A percentile compares a stretch with the other conserved stretches of the same genome.
These are phyloP conservation scores for Entomophthora muscae DNA, from an alignment of 371 early-diverging fungal genomes.

Conservation along the genomic window DNA sequence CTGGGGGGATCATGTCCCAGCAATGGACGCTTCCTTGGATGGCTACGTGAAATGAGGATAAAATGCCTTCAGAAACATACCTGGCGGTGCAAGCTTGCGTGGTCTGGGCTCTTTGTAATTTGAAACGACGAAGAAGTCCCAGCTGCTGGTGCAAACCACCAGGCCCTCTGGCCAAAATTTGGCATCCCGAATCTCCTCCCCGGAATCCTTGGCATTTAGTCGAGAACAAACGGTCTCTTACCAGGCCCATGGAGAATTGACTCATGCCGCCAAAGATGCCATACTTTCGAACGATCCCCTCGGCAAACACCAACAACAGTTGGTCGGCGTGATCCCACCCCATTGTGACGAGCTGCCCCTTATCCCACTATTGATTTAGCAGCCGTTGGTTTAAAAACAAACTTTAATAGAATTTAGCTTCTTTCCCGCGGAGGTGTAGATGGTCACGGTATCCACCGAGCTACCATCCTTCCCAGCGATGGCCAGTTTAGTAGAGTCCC, in stretches of 20 bases:
- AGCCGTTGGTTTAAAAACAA: neutral
- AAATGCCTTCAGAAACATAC: neutral
- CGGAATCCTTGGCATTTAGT: constrained; percentile 37
- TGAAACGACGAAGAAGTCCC: constrained; percentile 58
- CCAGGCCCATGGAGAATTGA: constrained; percentile 69
- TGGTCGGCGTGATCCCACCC: constrained; percentile 81
- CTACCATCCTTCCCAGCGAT: neutral
- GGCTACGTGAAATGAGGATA: constrained; percentile 14
- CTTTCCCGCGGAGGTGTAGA: neutral
- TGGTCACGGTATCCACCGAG: neutral
- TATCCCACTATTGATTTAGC: constrained; percentile 51
- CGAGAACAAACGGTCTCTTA: constrained; percentile 7
- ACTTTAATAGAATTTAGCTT: neutral
- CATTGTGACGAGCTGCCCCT: constrained; percentile 68
- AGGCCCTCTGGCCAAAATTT: constrained; percentile 75
- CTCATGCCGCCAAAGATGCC: constrained; percentile 59
- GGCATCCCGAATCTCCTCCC: constrained; percentile 60
- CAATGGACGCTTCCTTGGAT: constrained; percentile 42
- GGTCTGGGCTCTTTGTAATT: constrained; percentile 76
- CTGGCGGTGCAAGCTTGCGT: constrained; percentile 19
- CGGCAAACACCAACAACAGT: constrained; percentile 71
- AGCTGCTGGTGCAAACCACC: constrained; percentile 72
- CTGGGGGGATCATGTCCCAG: constrained; percentile 86
- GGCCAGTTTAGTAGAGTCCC: neutral
- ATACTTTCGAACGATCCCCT: constrained; percentile 72